phyloP scores from a whole-genome alignment of 169 alveolate species.

The Eimeria zaria region DNA sequence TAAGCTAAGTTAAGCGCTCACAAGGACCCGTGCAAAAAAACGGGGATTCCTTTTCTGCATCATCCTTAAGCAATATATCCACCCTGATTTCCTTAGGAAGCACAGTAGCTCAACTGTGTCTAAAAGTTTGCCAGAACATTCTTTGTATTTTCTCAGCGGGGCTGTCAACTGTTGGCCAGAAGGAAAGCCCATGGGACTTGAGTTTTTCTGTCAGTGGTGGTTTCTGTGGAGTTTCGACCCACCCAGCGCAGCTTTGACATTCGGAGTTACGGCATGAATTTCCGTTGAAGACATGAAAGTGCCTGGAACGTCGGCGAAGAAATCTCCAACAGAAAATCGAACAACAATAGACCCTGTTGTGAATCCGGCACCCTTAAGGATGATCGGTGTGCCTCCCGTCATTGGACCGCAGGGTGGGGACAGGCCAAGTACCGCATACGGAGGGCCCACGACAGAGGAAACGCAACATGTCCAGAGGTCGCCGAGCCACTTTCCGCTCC shows the following conservation, averaged over 20 bases:
- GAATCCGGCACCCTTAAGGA: slow-evolving; percentile 94
- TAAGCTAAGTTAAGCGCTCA: background rate
- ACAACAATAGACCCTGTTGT: slow-evolving; percentile 92
- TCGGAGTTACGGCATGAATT: slow-evolving; percentile 94
- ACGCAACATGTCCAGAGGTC: slow-evolving; percentile 96
- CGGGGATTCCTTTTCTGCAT: background rate
- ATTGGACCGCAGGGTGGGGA: slow-evolving; percentile 96
- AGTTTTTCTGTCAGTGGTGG: background rate
- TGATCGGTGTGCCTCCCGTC: slow-evolving; percentile 94
- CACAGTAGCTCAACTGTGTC: background rate
- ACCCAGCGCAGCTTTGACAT: slow-evolving; percentile 92
- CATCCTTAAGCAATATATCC: background rate
- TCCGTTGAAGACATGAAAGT: slow-evolving; percentile 93
- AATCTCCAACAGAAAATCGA: slow-evolving; percentile 93
- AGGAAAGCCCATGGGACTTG: background rate
- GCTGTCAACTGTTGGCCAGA: background rate
- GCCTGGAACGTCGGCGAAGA: slow-evolving; percentile 93
- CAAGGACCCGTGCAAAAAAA: too few species aligned
- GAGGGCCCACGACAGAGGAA: slow-evolving; percentile 97
- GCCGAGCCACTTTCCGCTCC: slow-evolving; percentile 95
- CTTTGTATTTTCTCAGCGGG: background rate
- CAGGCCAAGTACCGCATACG: slow-evolving; percentile 95
- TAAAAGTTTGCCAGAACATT: background rate
- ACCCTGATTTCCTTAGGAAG: too few species aligned
- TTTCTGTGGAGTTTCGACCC: background rate